Conservation (phyloP, 805 yeast species). For the Hanseniaspora meyeri region DNA sequence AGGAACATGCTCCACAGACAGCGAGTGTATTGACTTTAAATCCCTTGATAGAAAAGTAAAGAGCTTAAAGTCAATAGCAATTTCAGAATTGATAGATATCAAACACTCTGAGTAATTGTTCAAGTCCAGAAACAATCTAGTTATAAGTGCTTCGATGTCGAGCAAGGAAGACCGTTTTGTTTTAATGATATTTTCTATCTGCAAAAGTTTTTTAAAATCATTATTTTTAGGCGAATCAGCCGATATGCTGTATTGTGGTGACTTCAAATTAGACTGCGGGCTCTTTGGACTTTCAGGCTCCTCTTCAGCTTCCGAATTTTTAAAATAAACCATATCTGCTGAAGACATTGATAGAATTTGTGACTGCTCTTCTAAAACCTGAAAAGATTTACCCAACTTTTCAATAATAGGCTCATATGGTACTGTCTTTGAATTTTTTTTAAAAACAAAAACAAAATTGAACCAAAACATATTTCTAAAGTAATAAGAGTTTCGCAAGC, state of each 20-base stretch:
- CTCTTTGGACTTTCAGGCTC: background rate
- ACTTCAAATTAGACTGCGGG: background rate
- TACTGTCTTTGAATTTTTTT: constrained; percentile 64
- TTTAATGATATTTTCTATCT: background rate
- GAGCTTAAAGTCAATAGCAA: constrained; percentile 83
- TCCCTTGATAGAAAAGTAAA: constrained; percentile 51
- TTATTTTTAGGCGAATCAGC: background rate
- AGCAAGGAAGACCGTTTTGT: constrained; percentile 6
- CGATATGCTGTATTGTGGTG: background rate
- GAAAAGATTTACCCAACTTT: constrained; percentile 77
- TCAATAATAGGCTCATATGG: constrained; percentile 79
- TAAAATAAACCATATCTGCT: constrained; percentile 31
- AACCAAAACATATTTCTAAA: constrained; percentile 86
- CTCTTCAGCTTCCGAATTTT: constrained; percentile 4
- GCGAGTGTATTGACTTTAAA: constrained; percentile 64
- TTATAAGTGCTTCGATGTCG: constrained; percentile 48
- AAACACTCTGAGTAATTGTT: constrained; percentile 93
- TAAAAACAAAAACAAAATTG: constrained; percentile 86
- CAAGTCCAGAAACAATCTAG: constrained; percentile 85
- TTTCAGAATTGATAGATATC: constrained; percentile 82
- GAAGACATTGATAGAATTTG: constrained; percentile 52
- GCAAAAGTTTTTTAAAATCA: background rate
- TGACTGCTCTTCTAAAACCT: constrained; percentile 80
- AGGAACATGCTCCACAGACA: constrained; percentile 80
- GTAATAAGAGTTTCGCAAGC: constrained; percentile 59